phyloP scores from a whole-genome alignment of 768 basidiomycete species.

The Tulasnella sp. region DNA sequence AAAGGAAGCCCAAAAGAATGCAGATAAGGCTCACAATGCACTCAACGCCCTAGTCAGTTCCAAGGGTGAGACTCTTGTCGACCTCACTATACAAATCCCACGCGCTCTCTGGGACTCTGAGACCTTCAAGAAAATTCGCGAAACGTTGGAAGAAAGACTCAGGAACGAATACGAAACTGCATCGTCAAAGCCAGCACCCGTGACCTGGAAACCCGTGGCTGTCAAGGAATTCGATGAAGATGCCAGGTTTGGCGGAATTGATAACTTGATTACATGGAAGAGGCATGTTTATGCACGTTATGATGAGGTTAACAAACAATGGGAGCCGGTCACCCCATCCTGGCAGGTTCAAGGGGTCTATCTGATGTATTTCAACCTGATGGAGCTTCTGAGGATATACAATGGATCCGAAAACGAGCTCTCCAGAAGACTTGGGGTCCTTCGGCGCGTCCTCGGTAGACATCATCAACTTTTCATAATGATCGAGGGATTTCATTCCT shows the following conservation, averaged over 20 bases:
- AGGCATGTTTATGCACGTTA: constrained; percentile 15
- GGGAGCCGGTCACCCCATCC: constrained; percentile 13
- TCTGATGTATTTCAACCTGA: constrained; percentile 13
- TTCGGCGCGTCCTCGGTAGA: constrained; percentile 11
- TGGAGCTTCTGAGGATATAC: not conserved
- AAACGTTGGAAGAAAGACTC: not conserved
- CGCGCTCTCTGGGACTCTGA: constrained; percentile 6
- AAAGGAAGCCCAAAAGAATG: not conserved
- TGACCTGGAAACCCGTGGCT: constrained; percentile 6
- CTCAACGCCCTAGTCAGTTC: constrained; percentile 18
- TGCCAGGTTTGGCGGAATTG: not conserved
- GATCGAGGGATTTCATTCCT: constrained; percentile 13
- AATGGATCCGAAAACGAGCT: not conserved
- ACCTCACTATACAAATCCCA: constrained; percentile 16
- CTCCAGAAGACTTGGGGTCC: not conserved
- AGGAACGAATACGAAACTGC: not conserved
- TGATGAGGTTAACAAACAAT: constrained; percentile 13
- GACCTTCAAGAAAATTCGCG: constrained; percentile 9
- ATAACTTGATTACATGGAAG: constrained; percentile 17
- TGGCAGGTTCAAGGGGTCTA: constrained; percentile 15
- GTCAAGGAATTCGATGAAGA: not conserved
- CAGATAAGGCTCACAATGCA: not conserved
- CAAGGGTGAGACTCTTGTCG: constrained; percentile 15
- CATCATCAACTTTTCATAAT: constrained; percentile 16
- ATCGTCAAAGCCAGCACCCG: not conserved